Base-by-base conservation (phyloP, 2,329 filamentous ascomycete species). In the Aaosphaeria pasadenensis region DNA sequence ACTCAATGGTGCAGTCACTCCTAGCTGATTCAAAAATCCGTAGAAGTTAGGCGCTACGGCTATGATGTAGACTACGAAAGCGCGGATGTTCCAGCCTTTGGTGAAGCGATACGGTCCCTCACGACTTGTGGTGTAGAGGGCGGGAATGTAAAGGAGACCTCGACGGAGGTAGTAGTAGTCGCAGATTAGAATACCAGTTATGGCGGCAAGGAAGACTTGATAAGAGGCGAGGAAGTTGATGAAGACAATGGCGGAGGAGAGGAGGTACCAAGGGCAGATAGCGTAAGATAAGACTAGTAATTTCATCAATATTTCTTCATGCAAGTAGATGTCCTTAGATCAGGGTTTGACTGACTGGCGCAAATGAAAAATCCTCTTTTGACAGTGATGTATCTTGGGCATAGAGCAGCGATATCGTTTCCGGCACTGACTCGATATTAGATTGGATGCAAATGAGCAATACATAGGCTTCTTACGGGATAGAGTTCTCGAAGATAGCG, bases 401-500 rank as follows among this genome's bases (percentile, higher is more conserved):
- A 36, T 11, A 36, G 33, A 11, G 33, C 33, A 11, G 33, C 33
- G 33, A 36, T 36, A 36, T 36, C 33, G 33, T 36, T 36, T 36
- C 33, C 33, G 13, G 33, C 33, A 11, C 33, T 36, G 33, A 9
- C 17, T 24, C 17, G 17, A 24, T 24, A 24, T 24, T 24, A 24
- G 17, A 24, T 2, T 24, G 17, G 17, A 24, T 24, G 17, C 17
- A 24, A 24, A 24, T 24, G 17, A 24, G 17, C 17, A 24, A 24
- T 24, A 24, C 17, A 24, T 24, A 24, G 17, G 17, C 17, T 24
- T 71, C 72, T 5, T 71, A 71, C 17, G 71, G 67, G 3, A 75
- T 59, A 4, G 65, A 70, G 45, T 74, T 74, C 44, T 72, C 71
- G n/a, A 74, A 72, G 30, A 78, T 75, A 5, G 70, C 62, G 6